Conservation (phyloP, 1,284 basidiomycete genomes). For the Tylopilus sp. region DNA sequence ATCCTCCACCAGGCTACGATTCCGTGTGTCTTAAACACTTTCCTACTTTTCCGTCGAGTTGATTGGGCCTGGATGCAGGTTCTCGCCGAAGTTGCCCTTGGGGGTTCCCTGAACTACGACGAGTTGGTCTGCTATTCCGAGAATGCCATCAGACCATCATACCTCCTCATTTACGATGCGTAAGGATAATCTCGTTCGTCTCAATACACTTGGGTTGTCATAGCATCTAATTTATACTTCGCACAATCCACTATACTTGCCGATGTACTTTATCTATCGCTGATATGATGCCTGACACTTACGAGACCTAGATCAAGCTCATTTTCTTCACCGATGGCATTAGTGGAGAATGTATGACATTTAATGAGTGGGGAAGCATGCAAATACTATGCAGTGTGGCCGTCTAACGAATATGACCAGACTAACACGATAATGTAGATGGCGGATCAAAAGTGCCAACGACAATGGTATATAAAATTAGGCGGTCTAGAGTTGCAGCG, state of each 20-base stretch:
- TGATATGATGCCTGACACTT: not conserved
- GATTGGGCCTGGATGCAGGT: slow-evolving; percentile 38
- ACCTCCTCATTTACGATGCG: slow-evolving; percentile 56
- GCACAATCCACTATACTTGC: not conserved
- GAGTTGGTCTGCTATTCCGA: slow-evolving; percentile 63
- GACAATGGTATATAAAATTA: slow-evolving; percentile 21
- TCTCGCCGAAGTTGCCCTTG: slow-evolving; percentile 48
- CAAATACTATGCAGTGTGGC: slow-evolving; percentile 21
- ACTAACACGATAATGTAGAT: slow-evolving; percentile 22
- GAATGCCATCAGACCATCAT: slow-evolving; percentile 63
- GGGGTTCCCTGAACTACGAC: slow-evolving; percentile 59
- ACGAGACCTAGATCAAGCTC: not conserved
- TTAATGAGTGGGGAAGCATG: slow-evolving; percentile 33
- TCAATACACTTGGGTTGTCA: not conserved
- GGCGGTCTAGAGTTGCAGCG: slow-evolving; percentile 17
- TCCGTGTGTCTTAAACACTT: slow-evolving; percentile 40
- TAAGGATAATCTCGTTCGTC: slow-evolving; percentile 16
- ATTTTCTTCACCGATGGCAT: not conserved
- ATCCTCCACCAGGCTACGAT: slow-evolving; percentile 57
- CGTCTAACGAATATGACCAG: slow-evolving; percentile 35
- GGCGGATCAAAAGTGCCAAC: slow-evolving; percentile 5
- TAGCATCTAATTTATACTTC: slow-evolving; percentile 7
- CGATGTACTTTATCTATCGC: slow-evolving; percentile 15
- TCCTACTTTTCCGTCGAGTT: not conserved
- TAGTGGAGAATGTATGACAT: slow-evolving; percentile 10